Conservation (phyloP, 2,329 filamentous ascomycete species). For the Calonectria montana region DNA sequence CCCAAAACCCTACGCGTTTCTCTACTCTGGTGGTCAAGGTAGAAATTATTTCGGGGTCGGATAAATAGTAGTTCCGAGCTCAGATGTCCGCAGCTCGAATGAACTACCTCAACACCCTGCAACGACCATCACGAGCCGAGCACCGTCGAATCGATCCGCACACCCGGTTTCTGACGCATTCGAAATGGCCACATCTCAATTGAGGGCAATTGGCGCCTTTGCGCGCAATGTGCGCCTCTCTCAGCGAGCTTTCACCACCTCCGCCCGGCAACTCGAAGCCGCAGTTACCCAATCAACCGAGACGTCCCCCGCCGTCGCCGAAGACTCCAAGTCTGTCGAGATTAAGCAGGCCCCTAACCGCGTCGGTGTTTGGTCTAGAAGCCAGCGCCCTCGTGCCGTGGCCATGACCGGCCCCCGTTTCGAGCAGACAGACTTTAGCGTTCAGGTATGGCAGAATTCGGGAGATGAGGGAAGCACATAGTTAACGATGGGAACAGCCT, state of each 20-base stretch:
- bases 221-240: constrained; percentile 57
- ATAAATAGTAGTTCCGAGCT: constrained; percentile 36
- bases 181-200: constrained; percentile 58
- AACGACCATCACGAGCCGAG: constrained; percentile 34
- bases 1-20: background rate
- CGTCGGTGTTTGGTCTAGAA: constrained; percentile 82
- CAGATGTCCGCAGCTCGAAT: constrained; percentile 32
- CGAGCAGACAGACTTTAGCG: constrained; percentile 93
- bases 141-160: constrained; percentile 40
- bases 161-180: constrained; percentile 40
- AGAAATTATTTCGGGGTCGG: constrained; percentile 40
- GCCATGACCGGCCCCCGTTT: constrained; percentile 96
- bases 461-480: constrained; percentile 15
- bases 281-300: constrained; percentile 54
- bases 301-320: constrained; percentile 56
- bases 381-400: constrained; percentile 81
- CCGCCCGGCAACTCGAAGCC: constrained; percentile 60
- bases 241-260: constrained; percentile 61
- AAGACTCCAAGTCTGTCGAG: constrained; percentile 57
- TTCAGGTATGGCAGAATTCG: constrained; percentile 75
- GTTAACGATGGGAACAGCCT: constrained; percentile 68
- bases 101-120: constrained; percentile 38
- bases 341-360: constrained; percentile 89
- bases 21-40: background rate
- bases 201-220: constrained; percentile 57